A percentile compares a stretch with the other conserved stretches of the same genome.
Evolutionary conservation across 306 rosid species (phyloP).

Genomic region (Cicer pinnatifidum): DNA sequence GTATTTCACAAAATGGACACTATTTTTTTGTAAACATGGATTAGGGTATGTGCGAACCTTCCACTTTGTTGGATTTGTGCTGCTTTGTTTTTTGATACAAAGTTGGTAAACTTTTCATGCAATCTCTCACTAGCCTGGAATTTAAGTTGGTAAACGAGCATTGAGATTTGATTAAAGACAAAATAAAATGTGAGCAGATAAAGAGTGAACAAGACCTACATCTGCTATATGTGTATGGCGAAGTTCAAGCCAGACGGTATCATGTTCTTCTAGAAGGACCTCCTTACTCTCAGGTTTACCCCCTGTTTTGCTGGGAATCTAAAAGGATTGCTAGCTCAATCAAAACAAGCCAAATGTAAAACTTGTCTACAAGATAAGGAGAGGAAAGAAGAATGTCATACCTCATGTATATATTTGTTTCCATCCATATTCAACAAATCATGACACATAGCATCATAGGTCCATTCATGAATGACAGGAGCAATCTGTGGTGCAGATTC

Average conservation of each 20-base stretch:
- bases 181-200: constrained; percentile 24
- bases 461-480: constrained; percentile 97
- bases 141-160: constrained; percentile 45
- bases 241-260: constrained; percentile 91
- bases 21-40: constrained; percentile 39
- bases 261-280: constrained; percentile 77
- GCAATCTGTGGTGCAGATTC: constrained; percentile 68
- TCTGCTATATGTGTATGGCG: constrained; percentile 94
- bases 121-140: constrained; percentile 92
- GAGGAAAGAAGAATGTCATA: constrained; percentile 45
- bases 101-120: constrained; percentile 78
- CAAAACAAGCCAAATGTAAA: constrained; percentile 17
- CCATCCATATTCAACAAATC: constrained; percentile 88
- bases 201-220: constrained; percentile 54
- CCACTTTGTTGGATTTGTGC: constrained; percentile 85
- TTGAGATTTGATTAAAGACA: constrained; percentile 36
- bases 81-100: constrained; percentile 83
- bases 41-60: constrained; percentile 63
- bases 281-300: constrained; percentile 78
- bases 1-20: constrained; percentile 41
- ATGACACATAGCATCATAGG: constrained; percentile 95
- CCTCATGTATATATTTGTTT: constrained; percentile 82
- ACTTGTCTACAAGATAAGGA: not conserved
- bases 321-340: constrained; percentile 37
- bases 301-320: constrained; percentile 87